Evolutionary conservation across 805 yeast genomes (phyloP), one percentile per base, ranked within the genome.

Genomic region (Starmerella apicola): DNA sequence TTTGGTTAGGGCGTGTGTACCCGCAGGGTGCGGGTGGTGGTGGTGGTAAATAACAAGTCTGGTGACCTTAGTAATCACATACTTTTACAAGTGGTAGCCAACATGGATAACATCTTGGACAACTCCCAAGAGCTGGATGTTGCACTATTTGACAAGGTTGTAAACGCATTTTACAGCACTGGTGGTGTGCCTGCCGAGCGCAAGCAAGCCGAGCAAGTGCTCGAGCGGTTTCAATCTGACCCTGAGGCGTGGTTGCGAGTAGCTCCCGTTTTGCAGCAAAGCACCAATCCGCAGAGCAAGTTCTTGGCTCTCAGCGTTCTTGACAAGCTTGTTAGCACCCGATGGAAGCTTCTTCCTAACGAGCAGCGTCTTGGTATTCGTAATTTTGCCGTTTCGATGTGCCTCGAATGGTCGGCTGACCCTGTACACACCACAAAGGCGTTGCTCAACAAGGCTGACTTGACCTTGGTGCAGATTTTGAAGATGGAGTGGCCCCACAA

Each of bases 401-500:
- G 91, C 54, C 80, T 91, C 45, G 70, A 85, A 18, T 72, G 88
- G 71, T 82, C 95, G 62, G 88, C 83, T 45, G 82, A 82, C 57
- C 93, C 83, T 44, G 7, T 6, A 4, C 15, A 9, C 32, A 62
- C 71, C 31, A 84, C 84, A 56, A 78, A 78, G 54, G 77, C 95
- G 17, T 69, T 91, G 55, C 83, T 91, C 56, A 83, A 81, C 65
- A 91, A 91, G 61, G 85, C 86, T 53, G 95, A 91, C 63, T 70
- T 91, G 55, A 88, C 97, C 13, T 67, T 91, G 54, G 98, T 91
- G 27, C 93, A 86, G 56, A 78, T 91, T 38, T 73, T 91, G 55
- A 91, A 91, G 56, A 97, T 91, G 63, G 99, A 91, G 59, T 91
- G 99, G 99, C 99, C 99, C 25, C 83, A 78, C 52, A 81, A 86